These are phyloP conservation scores for Boletus rubescentipes DNA, from an alignment of 768 basidiomycete species.

Conservation along the genomic window DNA sequence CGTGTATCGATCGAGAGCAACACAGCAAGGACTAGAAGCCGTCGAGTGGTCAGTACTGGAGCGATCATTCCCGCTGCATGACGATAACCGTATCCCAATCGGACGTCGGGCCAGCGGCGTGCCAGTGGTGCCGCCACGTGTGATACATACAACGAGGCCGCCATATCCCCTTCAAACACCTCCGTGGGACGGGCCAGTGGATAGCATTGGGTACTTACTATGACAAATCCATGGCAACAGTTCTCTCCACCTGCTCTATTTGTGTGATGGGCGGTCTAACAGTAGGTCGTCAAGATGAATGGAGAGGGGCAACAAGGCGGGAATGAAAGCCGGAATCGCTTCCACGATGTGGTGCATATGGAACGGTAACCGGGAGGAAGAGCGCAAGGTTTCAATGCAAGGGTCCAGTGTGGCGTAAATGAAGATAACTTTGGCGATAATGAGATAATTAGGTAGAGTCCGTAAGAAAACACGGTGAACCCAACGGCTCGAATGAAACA, in stretches of 20 bases:
- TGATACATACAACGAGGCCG: not conserved
- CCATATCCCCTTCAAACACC: too few species aligned
- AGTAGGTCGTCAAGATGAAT: not conserved
- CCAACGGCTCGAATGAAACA: not conserved
- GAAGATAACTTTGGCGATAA: constrained; percentile 4
- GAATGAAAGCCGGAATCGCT: constrained; percentile 15
- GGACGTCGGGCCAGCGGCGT: not conserved
- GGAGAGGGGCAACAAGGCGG: constrained; percentile 7
- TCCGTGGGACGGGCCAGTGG: too few species aligned
- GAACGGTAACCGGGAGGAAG: not conserved
- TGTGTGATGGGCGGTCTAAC: not conserved
- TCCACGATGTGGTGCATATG: not conserved
- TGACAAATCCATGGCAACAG: not conserved
- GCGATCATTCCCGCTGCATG: not conserved
- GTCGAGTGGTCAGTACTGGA: not conserved
- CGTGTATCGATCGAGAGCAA: not conserved
- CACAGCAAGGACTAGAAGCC: not conserved
- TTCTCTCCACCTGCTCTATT: not conserved
- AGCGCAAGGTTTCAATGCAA: constrained; percentile 3
- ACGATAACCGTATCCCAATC: not conserved
- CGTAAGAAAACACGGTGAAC: not conserved
- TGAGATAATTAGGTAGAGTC: constrained; percentile 19
- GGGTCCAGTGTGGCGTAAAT: constrained; percentile 7
- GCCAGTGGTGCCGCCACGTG: not conserved
- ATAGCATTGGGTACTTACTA: too few species aligned